Conservation (phyloP, 2,329 filamentous ascomycete genomes). For the Fusarium sp. region DNA sequence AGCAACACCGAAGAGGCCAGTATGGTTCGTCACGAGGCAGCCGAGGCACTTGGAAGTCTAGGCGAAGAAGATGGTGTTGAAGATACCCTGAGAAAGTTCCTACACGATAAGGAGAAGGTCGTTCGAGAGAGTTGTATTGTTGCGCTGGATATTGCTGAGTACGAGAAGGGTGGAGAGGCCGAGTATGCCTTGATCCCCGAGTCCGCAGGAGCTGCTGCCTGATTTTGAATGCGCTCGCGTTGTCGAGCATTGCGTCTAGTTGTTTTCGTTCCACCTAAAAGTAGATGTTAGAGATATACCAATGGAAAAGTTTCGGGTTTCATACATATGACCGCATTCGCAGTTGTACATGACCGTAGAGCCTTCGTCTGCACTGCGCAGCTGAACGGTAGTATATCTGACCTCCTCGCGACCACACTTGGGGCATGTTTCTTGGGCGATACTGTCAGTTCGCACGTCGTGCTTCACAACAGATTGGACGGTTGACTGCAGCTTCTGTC, state of each 20-base stretch:
- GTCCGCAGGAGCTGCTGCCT: slow-evolving; percentile 56
- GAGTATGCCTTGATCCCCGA: slow-evolving; percentile 94
- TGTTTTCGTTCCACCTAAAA: slow-evolving; percentile 68
- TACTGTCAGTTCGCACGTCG: slow-evolving; percentile 79
- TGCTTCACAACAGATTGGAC: slow-evolving; percentile 83
- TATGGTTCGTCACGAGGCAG: slow-evolving; percentile 98
- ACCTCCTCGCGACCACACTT: slow-evolving; percentile 86
- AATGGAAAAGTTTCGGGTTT: slow-evolving; percentile 24
- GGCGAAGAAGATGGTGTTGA: slow-evolving; percentile 95
- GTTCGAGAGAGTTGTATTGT: slow-evolving; percentile 96
- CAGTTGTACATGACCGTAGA: slow-evolving; percentile 92
- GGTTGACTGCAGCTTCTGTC: slow-evolving; percentile 84
- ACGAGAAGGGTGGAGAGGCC: slow-evolving; percentile 85
- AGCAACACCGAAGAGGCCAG: slow-evolving; percentile 84
- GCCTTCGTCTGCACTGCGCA: slow-evolving; percentile 94
- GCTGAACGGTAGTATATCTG: slow-evolving; percentile 84
- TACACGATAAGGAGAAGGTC: slow-evolving; percentile 91
- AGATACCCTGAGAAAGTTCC: slow-evolving; percentile 81
- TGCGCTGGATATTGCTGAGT: slow-evolving; percentile 97
- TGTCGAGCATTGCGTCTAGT: slow-evolving; percentile 54
- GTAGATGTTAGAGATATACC: slow-evolving; percentile 41
- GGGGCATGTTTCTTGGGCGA: slow-evolving; percentile 75
- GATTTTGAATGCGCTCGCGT: slow-evolving; percentile 38
- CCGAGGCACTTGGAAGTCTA: slow-evolving; percentile 92
- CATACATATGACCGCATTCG: slow-evolving; percentile 84